Base-by-base conservation (phyloP, 192 early-diverging fungal genomes). In the Linnemannia elongata region DNA sequence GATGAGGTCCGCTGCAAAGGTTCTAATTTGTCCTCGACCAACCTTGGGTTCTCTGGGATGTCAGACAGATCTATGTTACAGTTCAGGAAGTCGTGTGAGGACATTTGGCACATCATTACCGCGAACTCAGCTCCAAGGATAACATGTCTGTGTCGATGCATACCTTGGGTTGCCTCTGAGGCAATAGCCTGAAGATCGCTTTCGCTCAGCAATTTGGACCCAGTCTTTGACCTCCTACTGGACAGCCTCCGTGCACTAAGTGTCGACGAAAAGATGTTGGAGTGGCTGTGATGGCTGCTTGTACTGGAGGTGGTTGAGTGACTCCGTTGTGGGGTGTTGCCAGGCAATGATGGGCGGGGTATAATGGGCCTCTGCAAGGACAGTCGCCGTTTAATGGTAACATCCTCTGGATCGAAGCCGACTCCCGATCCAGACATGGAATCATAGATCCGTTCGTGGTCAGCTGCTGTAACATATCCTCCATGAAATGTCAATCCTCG, bases 391-490 rank as follows among this genome's bases (percentile, higher is more conserved):
- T 66, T 69, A 12, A 87, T 66, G 3, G 76, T 80, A 7, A 72
- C 66, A 55, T 78, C 85, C 10, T 87, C 76, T 15, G 83, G 52
- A 35, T 77, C 72, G 69, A 81, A 76, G 30, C 73, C 70, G 52
- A 80, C 44, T 49, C 75, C 78, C 3, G 44, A 27, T 18, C 49
- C 82, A 18, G 47, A 22, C n/a, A 60, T 72, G 10, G 69, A 41
- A n/a, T 63, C 76, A n/a, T 81, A 76, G 27, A 75, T 77, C 18
- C 76, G 69, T 24, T 86, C 79, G 39, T 86, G 79, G 33, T 86
- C 83, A 6, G 78, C 79, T 15, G 83, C 83, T 22, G 72, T 86
- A 3, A 86, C 83, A 17, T 69, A 86, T n/a, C 83, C 83, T 79
- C 71, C 74, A 41, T 75, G 74, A 36, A 78, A 52, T 2, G 27